A percentile compares a stretch with the other conserved stretches of the same genome.
Evolutionary conservation across 306 rosid species (phyloP).

Genomic region (Fragaria iinumae): DNA sequence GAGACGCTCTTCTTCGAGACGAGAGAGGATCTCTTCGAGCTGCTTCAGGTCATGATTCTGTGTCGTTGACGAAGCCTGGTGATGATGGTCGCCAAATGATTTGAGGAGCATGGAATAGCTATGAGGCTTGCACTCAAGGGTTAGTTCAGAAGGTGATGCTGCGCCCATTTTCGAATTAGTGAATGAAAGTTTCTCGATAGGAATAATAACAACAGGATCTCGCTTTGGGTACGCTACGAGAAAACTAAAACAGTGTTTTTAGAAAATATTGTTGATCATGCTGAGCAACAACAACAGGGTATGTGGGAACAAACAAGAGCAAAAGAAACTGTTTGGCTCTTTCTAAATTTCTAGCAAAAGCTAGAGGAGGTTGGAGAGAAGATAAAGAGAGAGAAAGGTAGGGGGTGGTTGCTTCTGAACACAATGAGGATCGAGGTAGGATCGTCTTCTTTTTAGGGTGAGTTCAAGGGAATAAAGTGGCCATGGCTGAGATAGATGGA

Average conservation of each 20-base stretch:
- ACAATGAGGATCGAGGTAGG: slow-evolving; percentile 77
- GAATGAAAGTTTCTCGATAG: neutral
- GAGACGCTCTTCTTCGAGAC: slow-evolving; percentile 88
- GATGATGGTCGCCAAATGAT: slow-evolving; percentile 61
- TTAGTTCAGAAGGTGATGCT: slow-evolving; percentile 77
- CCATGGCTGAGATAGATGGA: slow-evolving; percentile 17
- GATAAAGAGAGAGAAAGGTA: slow-evolving; percentile 39
- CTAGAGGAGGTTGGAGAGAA: slow-evolving; percentile 36
- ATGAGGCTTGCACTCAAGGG: slow-evolving; percentile 78
- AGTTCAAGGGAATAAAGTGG: slow-evolving; percentile 85
- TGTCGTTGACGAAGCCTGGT: slow-evolving; percentile 13
- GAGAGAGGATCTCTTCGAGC: slow-evolving; percentile 80
- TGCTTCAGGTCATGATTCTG: slow-evolving; percentile 34
- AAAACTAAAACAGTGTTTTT: slow-evolving; percentile 2
- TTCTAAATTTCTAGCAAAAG: slow-evolving; percentile 27
- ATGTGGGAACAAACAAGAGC: slow-evolving; percentile 65
- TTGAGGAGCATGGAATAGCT: slow-evolving; percentile 78
- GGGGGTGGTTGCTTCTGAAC: slow-evolving; percentile 56
- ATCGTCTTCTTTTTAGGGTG: slow-evolving; percentile 78
- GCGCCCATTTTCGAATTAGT: slow-evolving; percentile 53
- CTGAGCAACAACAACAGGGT: slow-evolving; percentile 40
- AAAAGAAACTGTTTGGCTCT: slow-evolving; percentile 83
- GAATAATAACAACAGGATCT: neutral
- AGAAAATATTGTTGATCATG: neutral
- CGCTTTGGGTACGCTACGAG: neutral